Conservation (phyloP, 306 rosid species). For the Pachyrhizus erosus region DNA sequence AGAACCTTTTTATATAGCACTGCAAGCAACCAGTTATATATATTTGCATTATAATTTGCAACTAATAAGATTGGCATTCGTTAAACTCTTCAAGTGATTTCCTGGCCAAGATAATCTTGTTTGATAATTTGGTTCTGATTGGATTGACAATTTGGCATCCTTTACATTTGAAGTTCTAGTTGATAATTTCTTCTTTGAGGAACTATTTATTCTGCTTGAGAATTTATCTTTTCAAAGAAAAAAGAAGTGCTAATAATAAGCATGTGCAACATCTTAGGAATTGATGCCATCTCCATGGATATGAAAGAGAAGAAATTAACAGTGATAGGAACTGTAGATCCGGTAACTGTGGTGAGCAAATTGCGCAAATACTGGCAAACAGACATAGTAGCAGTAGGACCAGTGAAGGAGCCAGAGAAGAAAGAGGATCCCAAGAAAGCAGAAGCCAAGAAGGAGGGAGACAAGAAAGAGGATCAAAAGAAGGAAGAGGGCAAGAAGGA, state of each 20-base stretch:
- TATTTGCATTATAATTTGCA: neutral
- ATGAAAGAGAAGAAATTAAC: conserved; percentile 90
- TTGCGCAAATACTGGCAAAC: conserved; percentile 79
- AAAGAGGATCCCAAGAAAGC: conserved; percentile 83
- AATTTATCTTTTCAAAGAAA: neutral
- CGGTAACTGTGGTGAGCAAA: conserved; percentile 79
- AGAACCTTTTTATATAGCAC: neutral
- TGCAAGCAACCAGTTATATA: neutral
- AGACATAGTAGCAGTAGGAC: conserved; percentile 71
- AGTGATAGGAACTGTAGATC: conserved; percentile 89
- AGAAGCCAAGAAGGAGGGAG: conserved; percentile 65
- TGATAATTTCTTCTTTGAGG: neutral
- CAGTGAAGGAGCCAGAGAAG: conserved; percentile 86
- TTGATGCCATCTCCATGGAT: conserved; percentile 85
- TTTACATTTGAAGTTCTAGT: neutral
- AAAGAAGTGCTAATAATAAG: neutral
- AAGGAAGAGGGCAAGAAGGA: conserved; percentile 59
- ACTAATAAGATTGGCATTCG: neutral
- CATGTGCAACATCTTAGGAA: conserved; percentile 58
- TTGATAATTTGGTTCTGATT: neutral
- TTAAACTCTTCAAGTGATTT: conserved; percentile 10
- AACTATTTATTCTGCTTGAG: conserved; percentile 13
- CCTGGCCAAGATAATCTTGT: neutral
- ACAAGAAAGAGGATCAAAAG: conserved; percentile 60
- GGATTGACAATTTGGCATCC: conserved; percentile 9